Base-by-base conservation (phyloP, 805 yeast genomes). In the Cyberlindnera lachancei region DNA sequence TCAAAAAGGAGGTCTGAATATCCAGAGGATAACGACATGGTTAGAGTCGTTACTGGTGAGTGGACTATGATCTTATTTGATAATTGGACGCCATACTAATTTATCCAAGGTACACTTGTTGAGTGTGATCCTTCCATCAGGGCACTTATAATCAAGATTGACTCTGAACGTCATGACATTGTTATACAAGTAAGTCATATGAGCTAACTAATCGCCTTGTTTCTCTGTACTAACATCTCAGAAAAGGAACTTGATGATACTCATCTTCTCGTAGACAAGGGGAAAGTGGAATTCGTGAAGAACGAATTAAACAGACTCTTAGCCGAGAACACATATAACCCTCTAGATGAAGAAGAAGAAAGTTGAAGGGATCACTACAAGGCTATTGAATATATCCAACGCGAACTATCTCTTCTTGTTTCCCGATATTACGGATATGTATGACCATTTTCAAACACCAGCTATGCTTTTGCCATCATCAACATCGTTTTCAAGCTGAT, bases 101-200 rank as follows among this genome's bases (percentile, higher is more conserved):
- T 8, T 6, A 9, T 10, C 8, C 6, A 15, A 53, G 58, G 58
- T 6, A 63, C 70, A 4, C 46, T 73, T 28, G 56, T 73, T 13
- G 68, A 70, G 41, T 73, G 96, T 55, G 98, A 90, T 54, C 97
- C 98, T 2, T 85, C 96, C 1, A 87, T 90, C 41, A 71, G 77
- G 41, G 95, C 97, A 0, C 64, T 90, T 30, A 84, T 90, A 3
- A 59, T 90, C 15, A 81, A 78, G 52, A 81, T 90, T 26, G 97
- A 92, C 55, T 62, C 85, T 0, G 73, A 75, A 18, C 60, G 68
- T 23, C 80, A 84, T 37, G 94, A 87, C 44, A 79, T 92, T 21
- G 72, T 76, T 5, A 56, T 75, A 15, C 77, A 73, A 35, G 62
- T 57, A 27, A 16, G 57, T 35, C 13, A 9, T 29, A 15, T 25